Evolutionary conservation across 768 basidiomycete genomes (phyloP).

Genomic region (Pseudohyphozyma bogoriensis): DNA sequence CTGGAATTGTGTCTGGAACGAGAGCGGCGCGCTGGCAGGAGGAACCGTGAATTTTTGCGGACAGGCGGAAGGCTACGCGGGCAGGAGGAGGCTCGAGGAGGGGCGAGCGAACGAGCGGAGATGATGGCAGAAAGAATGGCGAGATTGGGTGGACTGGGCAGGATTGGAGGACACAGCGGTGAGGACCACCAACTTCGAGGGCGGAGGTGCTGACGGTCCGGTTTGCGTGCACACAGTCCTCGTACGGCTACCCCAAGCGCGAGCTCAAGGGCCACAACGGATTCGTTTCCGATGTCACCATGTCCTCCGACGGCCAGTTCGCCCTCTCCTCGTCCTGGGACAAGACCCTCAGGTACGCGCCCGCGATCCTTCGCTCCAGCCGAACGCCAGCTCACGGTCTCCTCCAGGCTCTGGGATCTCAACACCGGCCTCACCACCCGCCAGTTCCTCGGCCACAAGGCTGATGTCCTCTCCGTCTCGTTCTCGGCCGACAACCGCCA

Average conservation of each 20-base stretch:
- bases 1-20: too few relatives aligned
- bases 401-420: constrained; percentile 97
- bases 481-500: constrained; percentile 99
- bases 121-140: background rate
- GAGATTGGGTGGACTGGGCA: background rate
- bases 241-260: constrained; percentile 92
- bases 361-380: constrained; percentile 97
- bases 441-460: constrained; percentile 94
- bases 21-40: background rate
- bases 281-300: constrained; percentile 30
- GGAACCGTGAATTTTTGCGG: background rate
- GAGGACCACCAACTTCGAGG: background rate
- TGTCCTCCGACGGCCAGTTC: constrained; percentile 80
- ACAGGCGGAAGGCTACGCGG: background rate
- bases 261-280: constrained; percentile 91
- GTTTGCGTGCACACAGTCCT: constrained; percentile 45
- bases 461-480: constrained; percentile 96
- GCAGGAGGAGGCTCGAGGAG: background rate
- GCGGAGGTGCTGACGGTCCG: background rate
- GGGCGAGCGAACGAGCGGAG: background rate
- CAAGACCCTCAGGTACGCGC: constrained; percentile 59
- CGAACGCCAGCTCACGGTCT: constrained; percentile 98
- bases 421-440: constrained; percentile 94
- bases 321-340: constrained; percentile 93
- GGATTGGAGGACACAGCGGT: background rate